Evolutionary conservation across 805 yeast species (phyloP).

Genomic region (Yamadazyma phyllophila): DNA sequence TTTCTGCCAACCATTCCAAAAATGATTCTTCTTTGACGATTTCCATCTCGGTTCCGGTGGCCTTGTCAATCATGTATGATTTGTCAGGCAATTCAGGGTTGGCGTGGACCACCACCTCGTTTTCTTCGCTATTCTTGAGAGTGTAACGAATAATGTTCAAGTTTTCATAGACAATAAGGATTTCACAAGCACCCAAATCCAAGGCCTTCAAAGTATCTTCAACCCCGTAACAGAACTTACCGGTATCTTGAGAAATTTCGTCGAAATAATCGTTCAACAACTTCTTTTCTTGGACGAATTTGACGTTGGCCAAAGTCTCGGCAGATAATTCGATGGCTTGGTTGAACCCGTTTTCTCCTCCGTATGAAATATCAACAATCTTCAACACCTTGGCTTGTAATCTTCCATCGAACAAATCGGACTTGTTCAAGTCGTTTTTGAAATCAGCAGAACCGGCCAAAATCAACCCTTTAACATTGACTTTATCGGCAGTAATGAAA

Average conservation of each 20-base stretch:
- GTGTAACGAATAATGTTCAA: slow-evolving; percentile 81
- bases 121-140: slow-evolving; percentile 79
- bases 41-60: slow-evolving; percentile 91
- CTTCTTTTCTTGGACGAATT: slow-evolving; percentile 97
- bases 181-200: slow-evolving; percentile 95
- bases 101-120: slow-evolving; percentile 68
- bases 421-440: slow-evolving; percentile 88
- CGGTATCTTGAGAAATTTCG: slow-evolving; percentile 96
- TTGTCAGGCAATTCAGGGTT: slow-evolving; percentile 73
- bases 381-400: slow-evolving; percentile 82
- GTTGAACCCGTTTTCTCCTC: slow-evolving; percentile 99
- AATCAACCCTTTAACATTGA: slow-evolving; percentile 89
- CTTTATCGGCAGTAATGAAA: slow-evolving; percentile 92
- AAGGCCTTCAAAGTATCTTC: slow-evolving; percentile 95
- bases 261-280: slow-evolving; percentile 89
- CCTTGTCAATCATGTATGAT: slow-evolving; percentile 73
- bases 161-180: slow-evolving; percentile 88
- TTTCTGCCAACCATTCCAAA: slow-evolving; percentile 97
- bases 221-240: slow-evolving; percentile 96
- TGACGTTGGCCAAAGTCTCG: slow-evolving; percentile 94
- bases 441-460: slow-evolving; percentile 99
- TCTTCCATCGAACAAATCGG: slow-evolving; percentile 92
- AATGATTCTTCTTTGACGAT: slow-evolving; percentile 77
- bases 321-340: slow-evolving; percentile 98
- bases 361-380: slow-evolving; percentile 95